Base-by-base conservation (phyloP, 345 rosid genomes). In the Gossypium ekmanianum region DNA sequence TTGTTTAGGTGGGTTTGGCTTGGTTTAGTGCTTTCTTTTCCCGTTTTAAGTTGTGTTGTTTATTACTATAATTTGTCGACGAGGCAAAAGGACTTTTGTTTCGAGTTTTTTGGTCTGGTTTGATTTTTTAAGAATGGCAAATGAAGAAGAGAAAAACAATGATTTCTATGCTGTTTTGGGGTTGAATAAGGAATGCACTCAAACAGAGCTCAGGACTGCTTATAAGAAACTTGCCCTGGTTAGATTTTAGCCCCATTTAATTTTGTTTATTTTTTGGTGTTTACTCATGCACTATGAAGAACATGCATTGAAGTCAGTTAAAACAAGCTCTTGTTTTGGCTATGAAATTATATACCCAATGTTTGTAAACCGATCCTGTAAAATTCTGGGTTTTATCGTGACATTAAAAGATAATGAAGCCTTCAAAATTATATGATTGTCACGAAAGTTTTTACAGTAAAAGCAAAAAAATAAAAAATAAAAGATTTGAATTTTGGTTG, bases 221-320 rank as follows among this genome's bases (percentile, higher is more conserved):
- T 94, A 94, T 79, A 94, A 87, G 87, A 91, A 90, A 79, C 97
- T 94, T 80, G 97, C 90, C 12, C 78, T 88, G 95, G 97, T 94
- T 67, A 88, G 91, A 78, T 64, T 44, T 20, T 9, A 61, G 56
- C 7, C 47, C 12, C 29, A 41, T 22, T 61, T 62, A 3, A 39
- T 18, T 43, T 14, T 44, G 9, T 22, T 41, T 56, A 47, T 20
- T 16, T 20, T 16, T 7, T 70, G 61, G 2, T n/a, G 27, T 54
- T 26, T 17, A 2, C 26, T 26, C 27, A 13, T 24, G 5, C 34
- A 68, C 3, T 47, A 48, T 11, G 52, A 20, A 16, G 29, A 51
- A 27, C 59, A 7, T 17, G 58, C 4, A 9, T 26, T 69, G 34
- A 27, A 27, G 51, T 69, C 73, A 16, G 20, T 68, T 14, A 27